Conservation (phyloP, 495 filamentous ascomycete genomes). For the Rostrohypoxylon terebratum region DNA sequence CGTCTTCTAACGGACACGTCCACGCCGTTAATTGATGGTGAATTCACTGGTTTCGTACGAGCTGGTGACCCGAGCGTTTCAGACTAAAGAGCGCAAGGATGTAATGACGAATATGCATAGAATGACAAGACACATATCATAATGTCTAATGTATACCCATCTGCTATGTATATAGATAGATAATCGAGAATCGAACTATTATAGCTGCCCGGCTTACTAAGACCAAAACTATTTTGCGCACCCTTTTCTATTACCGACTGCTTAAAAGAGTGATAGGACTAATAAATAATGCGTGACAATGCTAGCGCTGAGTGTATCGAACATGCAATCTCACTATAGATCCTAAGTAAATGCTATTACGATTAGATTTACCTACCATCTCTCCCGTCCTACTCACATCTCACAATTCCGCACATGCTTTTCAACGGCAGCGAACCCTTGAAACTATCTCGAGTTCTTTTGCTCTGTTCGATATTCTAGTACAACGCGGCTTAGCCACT, state of each 20-base stretch:
- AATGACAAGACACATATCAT: background rate
- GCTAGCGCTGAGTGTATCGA: background rate
- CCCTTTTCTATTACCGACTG: no score
- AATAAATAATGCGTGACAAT: no score
- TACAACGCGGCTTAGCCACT: background rate
- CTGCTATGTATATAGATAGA: background rate
- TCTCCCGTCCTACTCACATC: background rate
- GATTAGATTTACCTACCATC: background rate
- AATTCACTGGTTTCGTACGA: conserved; percentile 38
- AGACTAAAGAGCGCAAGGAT: conserved; percentile 8
- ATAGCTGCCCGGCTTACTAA: background rate
- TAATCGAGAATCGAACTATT: background rate
- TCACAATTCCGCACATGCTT: no score
- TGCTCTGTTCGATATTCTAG: background rate
- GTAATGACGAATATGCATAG: background rate
- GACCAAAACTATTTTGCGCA: background rate
- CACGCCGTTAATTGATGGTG: conserved; percentile 13
- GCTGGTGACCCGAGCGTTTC: conserved; percentile 31
- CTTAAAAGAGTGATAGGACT: no score
- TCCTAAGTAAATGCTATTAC: background rate
- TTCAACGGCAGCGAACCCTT: background rate
- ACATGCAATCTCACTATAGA: background rate
- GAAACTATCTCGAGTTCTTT: background rate
- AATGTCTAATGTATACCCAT: conserved; percentile 9
- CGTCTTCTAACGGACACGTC: conserved; percentile 32